A percentile compares a stretch with the other conserved stretches of the same genome.
Conservation (phyloP, 2,329 filamentous ascomycete genomes). For the Apiospora pterosperma region DNA sequence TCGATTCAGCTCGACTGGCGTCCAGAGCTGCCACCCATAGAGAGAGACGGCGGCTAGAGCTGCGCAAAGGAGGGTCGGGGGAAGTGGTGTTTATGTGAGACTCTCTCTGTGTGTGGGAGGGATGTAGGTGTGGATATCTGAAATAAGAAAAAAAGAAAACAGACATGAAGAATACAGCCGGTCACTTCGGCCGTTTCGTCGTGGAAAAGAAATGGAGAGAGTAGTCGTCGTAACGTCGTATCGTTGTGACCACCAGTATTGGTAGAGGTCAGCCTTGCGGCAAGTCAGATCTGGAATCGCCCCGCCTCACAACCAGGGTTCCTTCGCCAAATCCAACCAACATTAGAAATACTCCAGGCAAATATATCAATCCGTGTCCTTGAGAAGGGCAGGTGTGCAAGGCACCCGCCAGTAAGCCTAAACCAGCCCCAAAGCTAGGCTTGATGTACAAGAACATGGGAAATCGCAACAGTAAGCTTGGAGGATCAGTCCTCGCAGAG, state of each 20-base stretch:
- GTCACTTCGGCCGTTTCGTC: conserved; percentile 17
- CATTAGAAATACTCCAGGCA: conserved; percentile 35
- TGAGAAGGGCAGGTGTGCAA: neutral
- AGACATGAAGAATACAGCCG: conserved; percentile 12
- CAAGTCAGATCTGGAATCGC: conserved; percentile 57
- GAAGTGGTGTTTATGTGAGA: conserved; percentile 9
- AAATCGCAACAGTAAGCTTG: neutral
- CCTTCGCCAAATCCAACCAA: conserved; percentile 47
- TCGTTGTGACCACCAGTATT: conserved; percentile 41
- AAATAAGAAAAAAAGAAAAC: conserved; percentile 22
- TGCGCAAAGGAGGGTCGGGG: conserved; percentile 20
- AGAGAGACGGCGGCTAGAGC: neutral
- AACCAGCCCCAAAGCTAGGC: neutral
- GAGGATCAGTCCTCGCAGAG: neutral
- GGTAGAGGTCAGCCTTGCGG: conserved; percentile 51
- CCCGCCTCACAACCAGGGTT: conserved; percentile 41
- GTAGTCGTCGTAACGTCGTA: conserved; percentile 39
- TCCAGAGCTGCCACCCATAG: neutral
- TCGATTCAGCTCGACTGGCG: neutral
- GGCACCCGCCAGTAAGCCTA: neutral
- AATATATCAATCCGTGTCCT: conserved; percentile 18
- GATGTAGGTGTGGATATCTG: conserved; percentile 6
- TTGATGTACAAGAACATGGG: conserved; percentile 2
- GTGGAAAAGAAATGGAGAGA: conserved; percentile 17
- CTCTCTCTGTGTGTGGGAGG: conserved; percentile 1